Evolutionary conservation across 345 rosid species (phyloP).

Genomic region (Citrus maxima): DNA sequence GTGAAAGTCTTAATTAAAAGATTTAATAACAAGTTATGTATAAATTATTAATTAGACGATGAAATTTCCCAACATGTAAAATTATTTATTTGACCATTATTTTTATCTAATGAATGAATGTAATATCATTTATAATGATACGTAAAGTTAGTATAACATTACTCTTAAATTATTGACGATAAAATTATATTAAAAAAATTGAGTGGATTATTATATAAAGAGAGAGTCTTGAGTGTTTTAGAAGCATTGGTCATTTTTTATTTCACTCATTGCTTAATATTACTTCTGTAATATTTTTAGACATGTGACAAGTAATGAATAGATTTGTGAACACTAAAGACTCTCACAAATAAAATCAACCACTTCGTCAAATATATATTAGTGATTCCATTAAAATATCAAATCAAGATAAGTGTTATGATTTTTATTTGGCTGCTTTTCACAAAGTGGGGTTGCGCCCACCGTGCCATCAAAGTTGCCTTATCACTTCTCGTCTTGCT

Average conservation of each 20-base stretch:
- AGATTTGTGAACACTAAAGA: accelerated
- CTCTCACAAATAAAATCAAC: no score
- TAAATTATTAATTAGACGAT: neutral
- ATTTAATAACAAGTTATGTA: neutral
- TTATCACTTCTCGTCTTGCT: neutral
- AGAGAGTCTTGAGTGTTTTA: accelerated
- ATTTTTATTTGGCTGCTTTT: neutral
- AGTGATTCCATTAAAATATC: no score
- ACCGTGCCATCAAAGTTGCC: neutral
- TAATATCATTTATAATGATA: no score
- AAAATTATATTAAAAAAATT: no score
- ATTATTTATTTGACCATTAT: no score
- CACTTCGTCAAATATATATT: accelerated
- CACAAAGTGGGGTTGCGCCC: neutral
- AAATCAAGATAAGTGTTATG: neutral
- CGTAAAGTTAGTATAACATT: accelerated
- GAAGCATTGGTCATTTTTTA: accelerated
- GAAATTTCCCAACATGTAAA: neutral
- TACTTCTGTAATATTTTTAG: no score
- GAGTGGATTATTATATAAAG: no score
- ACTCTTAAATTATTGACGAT: no score
- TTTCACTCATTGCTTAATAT: accelerated
- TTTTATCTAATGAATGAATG: no score
- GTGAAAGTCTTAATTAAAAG: no score
- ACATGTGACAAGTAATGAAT: no score